Base-by-base conservation (phyloP, 495 filamentous ascomycete species). In the Aspergillus ellipticus region DNA sequence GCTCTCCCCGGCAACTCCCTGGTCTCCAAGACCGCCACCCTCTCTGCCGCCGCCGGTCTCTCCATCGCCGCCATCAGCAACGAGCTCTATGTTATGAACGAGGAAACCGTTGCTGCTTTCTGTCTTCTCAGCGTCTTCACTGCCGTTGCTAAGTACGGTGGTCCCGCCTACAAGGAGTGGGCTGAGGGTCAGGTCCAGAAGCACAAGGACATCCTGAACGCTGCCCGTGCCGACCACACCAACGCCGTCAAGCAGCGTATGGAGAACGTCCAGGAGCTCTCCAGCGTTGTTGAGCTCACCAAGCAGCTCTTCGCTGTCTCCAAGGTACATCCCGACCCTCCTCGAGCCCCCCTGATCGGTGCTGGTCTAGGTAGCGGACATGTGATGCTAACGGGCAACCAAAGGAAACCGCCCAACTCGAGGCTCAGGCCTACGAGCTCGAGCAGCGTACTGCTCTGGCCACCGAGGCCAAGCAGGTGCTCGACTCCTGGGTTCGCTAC, bases 61-160 rank as follows among this genome's bases (percentile, higher is more conserved):
- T 91, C 89, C 62, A 82, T 96, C 66, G 94, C 92, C 68, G 95
- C 94, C 67, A 92, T 99, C 79, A 93, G 88, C 86, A 99, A 96
- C 77, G 95, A 99, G 81, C 87, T 97, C 79, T 99, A 97, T 74
- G 90, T 99, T 71, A 80, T 99, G 74, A 99, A 97, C 78, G 93
- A 97, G 80, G 95, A 99, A 80, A 83, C 92, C 55, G 85, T 99
- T 65, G 88, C 95, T 64, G 88, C 89, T 52, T 80, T 99, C 77
- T 90, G 85, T 70, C 78, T 97, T 56, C 78, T 97, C 65, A 90
- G 85, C 66, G 87, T 97, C 57, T 97, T 95, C 85, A 88, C 76
- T 65, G 90, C 85, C 50, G 81, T 96, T 62, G 90, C 83, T 71
- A 91, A 95, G 76, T 97, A 89, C 72, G 92, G 86, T 66, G 94